Evolutionary conservation across 148 eudicot genomes (phyloP), one percentile per base, ranked within the genome.

Genomic region (Polygonum maritimum): DNA sequence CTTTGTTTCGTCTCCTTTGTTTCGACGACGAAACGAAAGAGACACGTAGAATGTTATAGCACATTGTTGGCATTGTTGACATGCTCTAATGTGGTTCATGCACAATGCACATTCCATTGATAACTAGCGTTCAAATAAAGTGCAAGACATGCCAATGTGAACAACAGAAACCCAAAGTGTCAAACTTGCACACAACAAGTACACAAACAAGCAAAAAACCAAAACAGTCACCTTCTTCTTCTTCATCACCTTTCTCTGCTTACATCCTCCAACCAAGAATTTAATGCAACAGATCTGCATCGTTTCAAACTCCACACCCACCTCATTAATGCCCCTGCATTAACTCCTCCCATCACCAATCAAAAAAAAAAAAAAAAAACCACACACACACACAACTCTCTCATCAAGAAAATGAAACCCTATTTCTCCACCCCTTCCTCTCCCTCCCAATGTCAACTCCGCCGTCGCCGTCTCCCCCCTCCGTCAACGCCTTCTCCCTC

Each of bases 401-500:
- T 48, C 52, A 60, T 60, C 21, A 55, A 57, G 33, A 55, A 55
- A 33, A 63, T 63, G 69, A 63, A 63, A 12, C 40, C 69, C 40
- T 18, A 63, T 63, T 31, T 31, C 74, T 16, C 1, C 26, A 0
- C 13, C 48, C 31, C 31, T 26, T 71, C n/a, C 48, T 9, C 8
- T 2, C 18, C 19, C 74, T 71, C 48, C 15, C 74, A 39, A 40
- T 39, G 49, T 40, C 47, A 7, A 31, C 63, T 31, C 63, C 72
- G 31, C 41, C 76, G 2, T 75, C 83, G 22, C 54, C 80, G 36
- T 54, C 72, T 74, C 3, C 4, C 16, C 44, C 22, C 79, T 57
- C 11, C 71, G 49, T 82, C 73, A 44, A 41, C 48, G 11, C 5
- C 76, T 38, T 93, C 82, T 92, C 94, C 19, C 87, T 89, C 76